Conservation (phyloP, 2,329 filamentous ascomycete species). For the Drechslerella dactyloides region DNA sequence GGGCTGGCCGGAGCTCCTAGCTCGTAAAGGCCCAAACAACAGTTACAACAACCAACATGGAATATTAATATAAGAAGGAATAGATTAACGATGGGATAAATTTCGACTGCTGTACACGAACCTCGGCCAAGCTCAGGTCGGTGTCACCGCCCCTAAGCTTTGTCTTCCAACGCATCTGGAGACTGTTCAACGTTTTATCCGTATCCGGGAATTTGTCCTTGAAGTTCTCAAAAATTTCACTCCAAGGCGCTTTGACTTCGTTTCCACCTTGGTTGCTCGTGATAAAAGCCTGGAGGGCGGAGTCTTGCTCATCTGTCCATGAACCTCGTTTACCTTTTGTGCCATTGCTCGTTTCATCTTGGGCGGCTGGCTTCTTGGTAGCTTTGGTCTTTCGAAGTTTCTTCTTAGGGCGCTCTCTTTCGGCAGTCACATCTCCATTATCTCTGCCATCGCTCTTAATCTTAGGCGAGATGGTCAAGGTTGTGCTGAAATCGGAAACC, state of each 20-base stretch:
- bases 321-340: conserved; percentile 5
- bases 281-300: conserved; percentile 15
- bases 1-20: no score
- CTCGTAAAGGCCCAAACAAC: neutral
- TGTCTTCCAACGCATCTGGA: conserved; percentile 37
- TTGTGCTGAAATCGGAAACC: neutral
- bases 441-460: neutral
- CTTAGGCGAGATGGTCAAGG: neutral
- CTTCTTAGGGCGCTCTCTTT: conserved; percentile 9
- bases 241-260: conserved; percentile 32
- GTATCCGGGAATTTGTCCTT: conserved; percentile 19
- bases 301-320: conserved; percentile 40
- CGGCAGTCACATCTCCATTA: neutral
- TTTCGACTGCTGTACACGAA: conserved; percentile 7
- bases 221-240: conserved; percentile 23
- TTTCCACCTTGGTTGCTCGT: conserved; percentile 42
- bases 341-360: conserved; percentile 1
- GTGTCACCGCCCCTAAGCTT: conserved; percentile 43
- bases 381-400: conserved; percentile 14
- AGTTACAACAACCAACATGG: neutral
- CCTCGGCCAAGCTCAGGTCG: conserved; percentile 23
- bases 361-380: neutral
- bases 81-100: no score
- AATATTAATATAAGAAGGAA: no score
- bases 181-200: conserved; percentile 26